These are phyloP conservation scores for Talaromyces piceae DNA, from an alignment of 2,329 filamentous ascomycete genomes.

Conservation along the genomic window DNA sequence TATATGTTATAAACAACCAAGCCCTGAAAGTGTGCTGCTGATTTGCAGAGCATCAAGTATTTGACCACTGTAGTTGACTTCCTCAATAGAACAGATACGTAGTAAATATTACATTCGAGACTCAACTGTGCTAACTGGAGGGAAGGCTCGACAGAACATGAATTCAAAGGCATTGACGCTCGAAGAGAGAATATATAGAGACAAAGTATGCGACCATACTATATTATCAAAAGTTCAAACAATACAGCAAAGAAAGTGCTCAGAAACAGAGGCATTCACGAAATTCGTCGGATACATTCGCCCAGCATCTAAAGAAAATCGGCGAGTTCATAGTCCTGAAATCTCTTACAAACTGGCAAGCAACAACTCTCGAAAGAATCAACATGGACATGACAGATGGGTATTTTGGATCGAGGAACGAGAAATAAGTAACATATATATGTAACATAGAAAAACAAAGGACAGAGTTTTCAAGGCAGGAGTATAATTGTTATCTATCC, in stretches of 20 bases:
- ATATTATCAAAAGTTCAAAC: neutral
- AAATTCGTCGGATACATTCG: neutral
- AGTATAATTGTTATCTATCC: neutral
- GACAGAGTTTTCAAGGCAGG: neutral
- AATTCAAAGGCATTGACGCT: neutral
- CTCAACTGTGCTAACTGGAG: no score
- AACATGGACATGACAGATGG: conserved; percentile 4
- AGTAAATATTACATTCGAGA: no score
- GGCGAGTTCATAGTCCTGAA: neutral
- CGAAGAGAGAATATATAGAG: neutral
- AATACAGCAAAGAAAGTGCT: neutral
- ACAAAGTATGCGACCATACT: neutral
- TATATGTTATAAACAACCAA: no score
- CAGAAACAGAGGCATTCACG: neutral
- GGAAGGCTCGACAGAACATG: no score
- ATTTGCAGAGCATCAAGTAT: no score
- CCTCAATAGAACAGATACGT: no score
- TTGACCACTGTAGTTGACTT: no score
- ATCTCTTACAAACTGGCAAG: neutral
- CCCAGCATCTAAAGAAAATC: neutral
- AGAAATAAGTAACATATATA: neutral
- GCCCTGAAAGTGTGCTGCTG: no score
- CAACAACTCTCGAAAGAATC: neutral
- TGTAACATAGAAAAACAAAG: neutral
- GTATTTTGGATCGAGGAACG: conserved; percentile 2